Percentiles rank a stretch among this genome's conserved stretches.
These are phyloP conservation scores for Actinomortierella ambigua DNA, from an alignment of 371 early-diverging fungal genomes.

Conservation along the genomic window DNA sequence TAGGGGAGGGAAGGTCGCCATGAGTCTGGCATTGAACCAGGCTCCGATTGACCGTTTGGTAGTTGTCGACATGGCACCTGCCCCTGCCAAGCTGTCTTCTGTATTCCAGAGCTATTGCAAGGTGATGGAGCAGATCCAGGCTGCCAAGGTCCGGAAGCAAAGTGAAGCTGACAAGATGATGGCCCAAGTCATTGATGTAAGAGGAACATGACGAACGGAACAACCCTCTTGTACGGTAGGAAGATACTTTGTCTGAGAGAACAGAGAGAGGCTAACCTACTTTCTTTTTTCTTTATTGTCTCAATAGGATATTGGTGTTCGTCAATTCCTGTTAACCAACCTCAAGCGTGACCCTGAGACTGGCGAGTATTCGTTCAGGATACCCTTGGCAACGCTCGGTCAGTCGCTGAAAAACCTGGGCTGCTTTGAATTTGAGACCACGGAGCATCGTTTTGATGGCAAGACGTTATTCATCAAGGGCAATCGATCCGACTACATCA, in stretches of 20 bases:
- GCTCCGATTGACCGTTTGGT: constrained; percentile 67
- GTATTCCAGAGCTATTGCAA: constrained; percentile 66
- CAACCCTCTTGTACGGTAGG: neutral
- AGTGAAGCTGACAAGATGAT: constrained; percentile 79
- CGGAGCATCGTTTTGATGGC: constrained; percentile 46
- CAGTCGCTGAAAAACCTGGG: constrained; percentile 60
- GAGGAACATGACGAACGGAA: constrained; percentile 1
- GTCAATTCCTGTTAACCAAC: constrained; percentile 92
- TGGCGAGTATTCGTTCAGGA: constrained; percentile 63
- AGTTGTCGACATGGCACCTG: constrained; percentile 90
- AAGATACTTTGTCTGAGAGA: constrained; percentile 1
- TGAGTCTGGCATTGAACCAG: constrained; percentile 76
- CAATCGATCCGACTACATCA: constrained; percentile 67
- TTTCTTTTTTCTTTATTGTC: neutral
- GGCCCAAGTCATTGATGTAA: constrained; percentile 47
- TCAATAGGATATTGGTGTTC: constrained; percentile 60
- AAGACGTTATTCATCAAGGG: constrained; percentile 86
- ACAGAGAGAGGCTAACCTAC: no score
- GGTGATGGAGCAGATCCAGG: constrained; percentile 74
- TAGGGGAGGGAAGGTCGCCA: constrained; percentile 92
- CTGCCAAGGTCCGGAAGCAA: constrained; percentile 56
- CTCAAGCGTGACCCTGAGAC: constrained; percentile 58
- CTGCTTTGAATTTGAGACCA: constrained; percentile 53
- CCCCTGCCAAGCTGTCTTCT: constrained; percentile 51
- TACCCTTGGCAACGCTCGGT: constrained; percentile 74